phyloP scores from a whole-genome alignment of 495 filamentous ascomycete genomes.

The Beverwykella pulmonaria region DNA sequence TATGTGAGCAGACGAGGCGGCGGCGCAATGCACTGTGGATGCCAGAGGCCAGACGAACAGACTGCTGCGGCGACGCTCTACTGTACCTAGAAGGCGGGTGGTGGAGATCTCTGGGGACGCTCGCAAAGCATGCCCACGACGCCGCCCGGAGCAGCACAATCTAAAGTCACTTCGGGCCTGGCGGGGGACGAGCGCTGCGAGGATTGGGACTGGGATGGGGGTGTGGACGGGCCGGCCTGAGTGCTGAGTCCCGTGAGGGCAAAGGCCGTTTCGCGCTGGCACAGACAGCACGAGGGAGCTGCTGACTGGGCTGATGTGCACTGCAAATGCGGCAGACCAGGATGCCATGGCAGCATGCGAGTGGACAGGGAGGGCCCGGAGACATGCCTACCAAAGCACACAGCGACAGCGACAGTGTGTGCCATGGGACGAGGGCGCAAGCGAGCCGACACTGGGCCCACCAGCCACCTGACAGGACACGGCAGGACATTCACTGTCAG shows the following conservation, averaged over 20 bases:
- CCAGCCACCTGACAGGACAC: constrained; percentile 30
- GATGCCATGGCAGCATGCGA: not conserved
- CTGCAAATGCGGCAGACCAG: constrained; percentile 20
- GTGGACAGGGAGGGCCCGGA: constrained; percentile 3
- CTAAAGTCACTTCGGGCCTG: constrained; percentile 37
- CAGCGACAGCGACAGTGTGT: constrained; percentile 1
- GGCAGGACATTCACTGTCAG: too few species aligned
- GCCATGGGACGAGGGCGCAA: constrained; percentile 18
- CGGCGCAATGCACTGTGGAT: constrained; percentile 16
- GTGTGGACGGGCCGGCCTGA: constrained; percentile 22
- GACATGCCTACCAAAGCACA: not conserved
- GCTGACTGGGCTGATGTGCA: constrained; percentile 35
- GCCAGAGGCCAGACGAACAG: constrained; percentile 4
- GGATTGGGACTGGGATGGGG: constrained; percentile 1
- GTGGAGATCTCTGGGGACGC: constrained; percentile 38
- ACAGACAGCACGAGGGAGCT: constrained; percentile 11
- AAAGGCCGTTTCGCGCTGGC: constrained; percentile 32
- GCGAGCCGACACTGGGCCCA: constrained; percentile 26
- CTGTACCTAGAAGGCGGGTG: constrained; percentile 37
- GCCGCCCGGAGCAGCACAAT: constrained; percentile 37
- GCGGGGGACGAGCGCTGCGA: constrained; percentile 27
- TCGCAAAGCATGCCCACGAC: constrained; percentile 28
- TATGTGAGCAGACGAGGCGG: constrained; percentile 12
- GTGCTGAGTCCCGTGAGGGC: constrained; percentile 30
- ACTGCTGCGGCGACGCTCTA: not conserved